These are phyloP conservation scores for Candida germanica DNA, from an alignment of 805 yeast genomes.

Conservation along the genomic window DNA sequence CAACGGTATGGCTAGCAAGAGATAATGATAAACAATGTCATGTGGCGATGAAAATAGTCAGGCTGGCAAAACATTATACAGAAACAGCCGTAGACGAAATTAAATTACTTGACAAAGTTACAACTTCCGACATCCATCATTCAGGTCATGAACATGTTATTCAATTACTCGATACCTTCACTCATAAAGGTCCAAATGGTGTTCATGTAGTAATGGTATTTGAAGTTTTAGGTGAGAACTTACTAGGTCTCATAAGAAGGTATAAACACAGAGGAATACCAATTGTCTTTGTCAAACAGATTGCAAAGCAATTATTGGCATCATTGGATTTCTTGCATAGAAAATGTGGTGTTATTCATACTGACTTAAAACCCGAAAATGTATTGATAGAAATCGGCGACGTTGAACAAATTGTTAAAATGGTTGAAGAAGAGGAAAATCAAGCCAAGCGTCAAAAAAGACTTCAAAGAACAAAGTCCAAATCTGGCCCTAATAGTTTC, in stretches of 20 bases:
- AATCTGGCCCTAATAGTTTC: slow-evolving; percentile 11
- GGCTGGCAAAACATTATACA: slow-evolving; percentile 86
- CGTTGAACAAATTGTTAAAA: slow-evolving; percentile 69
- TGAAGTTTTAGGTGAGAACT: slow-evolving; percentile 93
- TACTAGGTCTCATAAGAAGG: slow-evolving; percentile 77
- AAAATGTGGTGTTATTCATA: slow-evolving; percentile 64
- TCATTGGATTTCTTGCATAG: slow-evolving; percentile 73
- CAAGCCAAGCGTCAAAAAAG: slow-evolving; percentile 44
- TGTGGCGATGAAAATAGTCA: slow-evolving; percentile 92
- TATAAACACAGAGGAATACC: slow-evolving; percentile 82
- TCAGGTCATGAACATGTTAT: slow-evolving; percentile 84
- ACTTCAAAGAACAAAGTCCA: slow-evolving; percentile 38
- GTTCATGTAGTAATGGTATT: slow-evolving; percentile 95
- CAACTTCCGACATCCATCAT: slow-evolving; percentile 61
- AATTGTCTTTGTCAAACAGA: slow-evolving; percentile 68
- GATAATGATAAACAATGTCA: slow-evolving; percentile 56
- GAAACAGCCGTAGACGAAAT: slow-evolving; percentile 96
- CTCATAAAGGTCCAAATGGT: slow-evolving; percentile 88
- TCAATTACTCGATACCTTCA: slow-evolving; percentile 76
- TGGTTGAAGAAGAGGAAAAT: slow-evolving; percentile 60
- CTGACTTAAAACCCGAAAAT: slow-evolving; percentile 50
- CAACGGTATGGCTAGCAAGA: slow-evolving; percentile 90
- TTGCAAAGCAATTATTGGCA: slow-evolving; percentile 71
- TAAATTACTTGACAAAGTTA: slow-evolving; percentile 65
- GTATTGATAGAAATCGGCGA: slow-evolving; percentile 79